phyloP scores from a whole-genome alignment of 495 filamentous ascomycete species.

The Xylaria venustula region DNA sequence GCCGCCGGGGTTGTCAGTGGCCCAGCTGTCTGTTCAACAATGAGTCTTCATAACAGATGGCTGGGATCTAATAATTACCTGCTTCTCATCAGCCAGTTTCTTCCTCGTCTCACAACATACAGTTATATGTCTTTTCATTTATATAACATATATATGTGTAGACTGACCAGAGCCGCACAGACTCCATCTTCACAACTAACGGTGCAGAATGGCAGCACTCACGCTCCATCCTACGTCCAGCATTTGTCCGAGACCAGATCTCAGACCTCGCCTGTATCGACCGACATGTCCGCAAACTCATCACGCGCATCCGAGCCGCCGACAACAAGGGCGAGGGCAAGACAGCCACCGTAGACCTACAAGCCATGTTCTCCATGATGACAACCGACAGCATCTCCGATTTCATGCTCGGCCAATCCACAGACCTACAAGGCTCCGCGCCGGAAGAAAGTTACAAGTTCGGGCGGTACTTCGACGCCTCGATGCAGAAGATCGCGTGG shows the following conservation, averaged over 20 bases:
- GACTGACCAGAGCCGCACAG: too few species aligned
- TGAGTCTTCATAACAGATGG: too few species aligned
- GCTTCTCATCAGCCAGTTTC: too few species aligned
- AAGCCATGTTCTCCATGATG: slow-evolving; percentile 57
- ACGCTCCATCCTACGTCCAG: slow-evolving; percentile 44
- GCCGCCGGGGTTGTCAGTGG: too few species aligned
- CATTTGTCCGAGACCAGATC: slow-evolving; percentile 51
- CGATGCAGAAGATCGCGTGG: slow-evolving; percentile 37
- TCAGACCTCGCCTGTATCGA: slow-evolving; percentile 54
- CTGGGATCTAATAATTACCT: too few species aligned
- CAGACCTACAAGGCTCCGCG: slow-evolving; percentile 30
- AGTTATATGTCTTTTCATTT: too few species aligned
- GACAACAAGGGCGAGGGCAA: slow-evolving; percentile 34
- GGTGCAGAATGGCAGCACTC: slow-evolving; percentile 62
- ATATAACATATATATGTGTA: too few species aligned
- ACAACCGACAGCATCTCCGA: slow-evolving; percentile 69
- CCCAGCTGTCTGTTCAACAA: too few species aligned
- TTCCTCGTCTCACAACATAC: too few species aligned
- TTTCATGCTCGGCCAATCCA: slow-evolving; percentile 56
- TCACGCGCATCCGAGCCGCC: slow-evolving; percentile 36
- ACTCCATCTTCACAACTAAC: slow-evolving; percentile 68
- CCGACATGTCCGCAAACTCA: slow-evolving; percentile 54
- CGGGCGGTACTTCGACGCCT: slow-evolving; percentile 39
- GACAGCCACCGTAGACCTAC: slow-evolving; percentile 55
- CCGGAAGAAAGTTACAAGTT: slow-evolving; percentile 36